phyloP scores from a whole-genome alignment of 106 monocot genomes.

The Iris macrosiphon region DNA sequence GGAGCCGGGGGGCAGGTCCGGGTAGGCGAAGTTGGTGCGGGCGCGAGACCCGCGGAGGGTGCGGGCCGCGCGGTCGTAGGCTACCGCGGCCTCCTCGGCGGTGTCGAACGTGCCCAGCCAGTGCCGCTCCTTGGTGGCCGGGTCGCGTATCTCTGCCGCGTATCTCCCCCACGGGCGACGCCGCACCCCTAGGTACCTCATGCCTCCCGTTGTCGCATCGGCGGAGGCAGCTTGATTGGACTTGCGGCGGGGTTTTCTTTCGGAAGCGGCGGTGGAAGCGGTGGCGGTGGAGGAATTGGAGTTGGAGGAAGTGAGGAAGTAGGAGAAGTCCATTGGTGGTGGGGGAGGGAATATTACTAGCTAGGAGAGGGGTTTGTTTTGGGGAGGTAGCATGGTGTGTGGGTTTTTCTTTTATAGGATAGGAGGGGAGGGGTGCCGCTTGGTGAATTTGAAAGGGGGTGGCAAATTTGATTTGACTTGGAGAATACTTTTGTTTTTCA shows the following conservation, averaged over 20 bases:
- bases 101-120: conserved; percentile 92
- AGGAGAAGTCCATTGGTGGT: conserved; percentile 57
- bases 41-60: conserved; percentile 52
- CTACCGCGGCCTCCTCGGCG: conserved; percentile 67
- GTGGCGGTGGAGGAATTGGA: conserved; percentile 21
- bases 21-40: conserved; percentile 71
- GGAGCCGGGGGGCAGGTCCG: conserved; percentile 64
- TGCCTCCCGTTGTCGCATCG: neutral
- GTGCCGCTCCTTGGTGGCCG: conserved; percentile 71
- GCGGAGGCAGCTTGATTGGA: conserved; percentile 10
- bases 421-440: too few species aligned
- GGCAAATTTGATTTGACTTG: too few species aligned
- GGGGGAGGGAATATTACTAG: too few species aligned
- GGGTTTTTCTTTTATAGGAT: too few species aligned
- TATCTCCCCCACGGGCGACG: conserved; percentile 82
- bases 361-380: too few species aligned
- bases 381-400: too few species aligned
- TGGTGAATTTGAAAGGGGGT: too few species aligned
- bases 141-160: conserved; percentile 75
- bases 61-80: conserved; percentile 70
- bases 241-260: conserved; percentile 34
- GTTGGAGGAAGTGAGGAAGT: conserved; percentile 18
- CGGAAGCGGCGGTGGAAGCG: neutral
- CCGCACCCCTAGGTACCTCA: conserved; percentile 54
- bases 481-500: too few species aligned